Conservation (phyloP, 2,329 filamentous ascomycete genomes). For the Diaporthe sp. region DNA sequence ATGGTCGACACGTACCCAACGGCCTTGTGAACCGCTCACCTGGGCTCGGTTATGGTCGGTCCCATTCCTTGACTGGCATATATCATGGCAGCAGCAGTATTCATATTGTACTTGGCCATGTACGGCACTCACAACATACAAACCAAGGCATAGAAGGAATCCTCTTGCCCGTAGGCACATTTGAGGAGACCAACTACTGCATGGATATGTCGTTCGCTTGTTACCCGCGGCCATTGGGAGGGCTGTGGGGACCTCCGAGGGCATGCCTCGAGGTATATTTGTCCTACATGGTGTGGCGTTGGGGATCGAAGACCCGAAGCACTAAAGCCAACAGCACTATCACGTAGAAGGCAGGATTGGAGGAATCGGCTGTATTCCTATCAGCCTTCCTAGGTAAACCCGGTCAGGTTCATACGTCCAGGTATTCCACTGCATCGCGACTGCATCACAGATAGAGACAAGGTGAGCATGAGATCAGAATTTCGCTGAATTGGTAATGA, state of each 20-base stretch:
- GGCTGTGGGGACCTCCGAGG: constrained; percentile 37
- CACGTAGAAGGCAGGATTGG: background rate
- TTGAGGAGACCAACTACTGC: constrained; percentile 38
- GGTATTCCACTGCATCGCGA: background rate
- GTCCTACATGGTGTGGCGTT: constrained; percentile 40
- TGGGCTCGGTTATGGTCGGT: background rate
- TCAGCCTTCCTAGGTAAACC: background rate
- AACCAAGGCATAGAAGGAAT: constrained; percentile 17
- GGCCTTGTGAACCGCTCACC: no score
- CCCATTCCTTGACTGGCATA: background rate
- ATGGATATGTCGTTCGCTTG: constrained; percentile 40
- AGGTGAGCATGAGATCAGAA: constrained; percentile 19
- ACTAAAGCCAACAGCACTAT: constrained; percentile 38
- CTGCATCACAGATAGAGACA: background rate
- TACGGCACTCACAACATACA: background rate
- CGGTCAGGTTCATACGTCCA: no score
- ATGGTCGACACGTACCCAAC: background rate
- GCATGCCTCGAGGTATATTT: no score
- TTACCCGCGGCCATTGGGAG: constrained; percentile 38
- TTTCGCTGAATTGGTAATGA: constrained; percentile 3
- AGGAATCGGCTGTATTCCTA: background rate
- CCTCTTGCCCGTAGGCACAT: constrained; percentile 40
- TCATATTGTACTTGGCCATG: background rate
- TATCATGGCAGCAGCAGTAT: background rate
- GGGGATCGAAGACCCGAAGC: constrained; percentile 38